Evolutionary conservation across 2,329 filamentous ascomycete genomes (phyloP), one percentile per base, ranked within the genome.

Genomic region (Alternaria arborescens): DNA sequence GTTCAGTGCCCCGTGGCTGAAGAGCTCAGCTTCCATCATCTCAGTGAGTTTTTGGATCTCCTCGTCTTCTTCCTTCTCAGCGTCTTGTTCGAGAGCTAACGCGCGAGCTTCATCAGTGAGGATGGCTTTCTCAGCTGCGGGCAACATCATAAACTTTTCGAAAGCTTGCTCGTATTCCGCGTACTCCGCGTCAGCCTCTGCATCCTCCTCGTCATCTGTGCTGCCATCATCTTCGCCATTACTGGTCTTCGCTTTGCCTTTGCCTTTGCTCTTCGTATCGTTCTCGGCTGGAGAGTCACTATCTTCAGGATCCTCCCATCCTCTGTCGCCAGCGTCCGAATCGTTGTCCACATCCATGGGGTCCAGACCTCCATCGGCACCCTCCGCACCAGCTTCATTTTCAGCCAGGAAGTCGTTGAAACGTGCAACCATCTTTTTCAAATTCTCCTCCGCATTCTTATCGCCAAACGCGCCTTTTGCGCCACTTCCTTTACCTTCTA

Each of bases 331-430:
- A 5, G 75, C 75, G 16, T 85, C 83, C 8, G 85, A 85, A 18
- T 85, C 84, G 11, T 84, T 81, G 61, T 91, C 89, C 16, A 84
- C 79, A 61, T 92, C 91, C 84, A 92, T 91, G 10, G 91, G 90
- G 62, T 87, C 84, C 30, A 83, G 77, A 4, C 26, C 53, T 26
- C 92, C 78, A 60, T 92, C 88, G 0, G 89, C 91, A 0, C 93
- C 94, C 47, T 97, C 93, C 6, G 89, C 77, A 1, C 91, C 94
- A 0, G 93, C 93, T 46, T 85, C 86, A 11, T 96, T 91, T 69
- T 98, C 92, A 57, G 96, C 92, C 46, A 99, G 79, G 70, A 99
- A 98, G 12, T 91, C 84, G 73, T 97, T 93, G 72, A 99, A 98
- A n/a, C 93, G 88, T 47, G 91, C 90, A 0, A 99, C 95, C 76